Percentiles rank a stretch among this genome's conserved stretches.
Conservation (phyloP, 148 eudicot species). For the Amaranthus hypochondriacus region DNA sequence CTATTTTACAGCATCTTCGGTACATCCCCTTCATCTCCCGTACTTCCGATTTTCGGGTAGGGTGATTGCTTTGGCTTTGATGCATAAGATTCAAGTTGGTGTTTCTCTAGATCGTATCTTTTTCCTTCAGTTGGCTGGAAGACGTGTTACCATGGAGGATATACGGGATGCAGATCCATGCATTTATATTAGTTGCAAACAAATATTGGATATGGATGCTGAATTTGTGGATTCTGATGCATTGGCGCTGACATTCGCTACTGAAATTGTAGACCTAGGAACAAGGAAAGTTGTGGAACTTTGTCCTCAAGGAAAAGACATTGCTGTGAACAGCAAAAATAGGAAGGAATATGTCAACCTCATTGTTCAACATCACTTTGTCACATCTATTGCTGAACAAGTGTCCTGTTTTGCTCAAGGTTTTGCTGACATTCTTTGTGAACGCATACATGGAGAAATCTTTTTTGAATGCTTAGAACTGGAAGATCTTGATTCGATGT, state of each 20-base stretch:
- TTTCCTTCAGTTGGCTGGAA: constrained; percentile 69
- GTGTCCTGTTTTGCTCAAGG: constrained; percentile 64
- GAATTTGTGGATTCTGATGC: constrained; percentile 77
- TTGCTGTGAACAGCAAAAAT: constrained; percentile 63
- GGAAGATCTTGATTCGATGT: constrained; percentile 79
- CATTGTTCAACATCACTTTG: constrained; percentile 66
- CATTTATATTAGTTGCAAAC: constrained; percentile 76
- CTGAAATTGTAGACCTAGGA: constrained; percentile 79
- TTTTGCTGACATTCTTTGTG: constrained; percentile 61
- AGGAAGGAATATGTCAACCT: constrained; percentile 62
- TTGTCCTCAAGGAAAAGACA: constrained; percentile 52
- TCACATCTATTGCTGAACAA: constrained; percentile 55
- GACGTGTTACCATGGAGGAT: constrained; percentile 56
- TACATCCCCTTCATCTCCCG: constrained; percentile 64
- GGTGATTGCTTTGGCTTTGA: constrained; percentile 77
- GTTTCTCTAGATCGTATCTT: constrained; percentile 76
- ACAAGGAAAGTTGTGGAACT: constrained; percentile 70
- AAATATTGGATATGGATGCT: constrained; percentile 82
- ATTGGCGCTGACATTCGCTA: constrained; percentile 71
- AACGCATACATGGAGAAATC: constrained; percentile 11
- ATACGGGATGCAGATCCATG: constrained; percentile 81
- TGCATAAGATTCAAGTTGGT: constrained; percentile 91
- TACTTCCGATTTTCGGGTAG: constrained; percentile 83
- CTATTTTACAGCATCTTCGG: constrained; percentile 71
- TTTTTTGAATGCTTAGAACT: constrained; percentile 71